Conservation (phyloP, 768 basidiomycete species). For the Rhodotorula paludigena region DNA sequence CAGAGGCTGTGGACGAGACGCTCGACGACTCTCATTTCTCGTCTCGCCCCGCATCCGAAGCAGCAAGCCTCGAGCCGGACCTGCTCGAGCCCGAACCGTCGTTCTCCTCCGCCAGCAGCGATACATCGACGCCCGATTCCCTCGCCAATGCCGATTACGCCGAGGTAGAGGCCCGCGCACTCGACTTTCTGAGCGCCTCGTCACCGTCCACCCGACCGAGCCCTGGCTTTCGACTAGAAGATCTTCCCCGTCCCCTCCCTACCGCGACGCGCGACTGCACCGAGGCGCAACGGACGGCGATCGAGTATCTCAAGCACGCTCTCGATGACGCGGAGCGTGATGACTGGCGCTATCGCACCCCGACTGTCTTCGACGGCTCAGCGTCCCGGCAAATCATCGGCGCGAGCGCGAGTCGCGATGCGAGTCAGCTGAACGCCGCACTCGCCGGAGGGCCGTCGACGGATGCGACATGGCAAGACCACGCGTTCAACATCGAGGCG, state of each 20-base stretch:
- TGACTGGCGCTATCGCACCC: conserved; percentile 11
- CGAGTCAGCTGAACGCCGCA: neutral
- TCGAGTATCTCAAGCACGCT: neutral
- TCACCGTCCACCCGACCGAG: neutral
- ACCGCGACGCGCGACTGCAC: neutral
- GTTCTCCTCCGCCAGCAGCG: neutral
- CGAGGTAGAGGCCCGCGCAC: conserved; percentile 6
- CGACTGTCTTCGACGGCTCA: conserved; percentile 1
- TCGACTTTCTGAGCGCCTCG: conserved; percentile 5
- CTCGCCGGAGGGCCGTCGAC: neutral
- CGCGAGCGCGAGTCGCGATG: neutral
- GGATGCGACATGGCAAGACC: neutral
- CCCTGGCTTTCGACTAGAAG: neutral
- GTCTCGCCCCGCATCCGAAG: neutral
- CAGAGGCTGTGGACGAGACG: too few species aligned
- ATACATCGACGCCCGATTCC: conserved; percentile 2
- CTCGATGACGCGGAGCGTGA: conserved; percentile 6
- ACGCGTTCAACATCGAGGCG: conserved; percentile 13
- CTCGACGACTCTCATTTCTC: neutral
- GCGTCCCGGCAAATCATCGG: neutral
- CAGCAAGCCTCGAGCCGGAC: neutral
- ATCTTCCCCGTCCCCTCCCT: neutral
- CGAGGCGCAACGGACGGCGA: neutral
- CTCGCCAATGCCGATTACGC: conserved; percentile 1
- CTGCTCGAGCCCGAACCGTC: neutral